Evolutionary conservation across 2,329 filamentous ascomycete species (phyloP).

Genomic region (Fusarium sp.): DNA sequence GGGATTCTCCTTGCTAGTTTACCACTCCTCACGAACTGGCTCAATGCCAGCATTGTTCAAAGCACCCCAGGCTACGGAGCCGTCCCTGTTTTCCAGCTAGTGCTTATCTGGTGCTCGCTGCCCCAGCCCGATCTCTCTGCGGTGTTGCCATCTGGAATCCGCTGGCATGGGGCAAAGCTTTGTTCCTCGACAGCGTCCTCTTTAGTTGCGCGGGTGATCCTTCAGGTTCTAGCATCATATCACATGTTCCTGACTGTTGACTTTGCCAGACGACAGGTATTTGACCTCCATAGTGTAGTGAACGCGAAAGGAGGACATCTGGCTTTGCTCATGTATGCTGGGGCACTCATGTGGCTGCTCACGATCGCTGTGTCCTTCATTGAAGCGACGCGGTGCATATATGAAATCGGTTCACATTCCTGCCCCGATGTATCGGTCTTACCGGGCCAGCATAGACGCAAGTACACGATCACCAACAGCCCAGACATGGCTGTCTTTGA

Average conservation of each 20-base stretch:
- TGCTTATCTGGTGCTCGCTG: conserved; percentile 15
- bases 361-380: not conserved
- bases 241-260: not conserved
- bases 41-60: not conserved
- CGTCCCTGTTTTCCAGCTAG: not conserved
- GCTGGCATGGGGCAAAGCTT: not conserved
- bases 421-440: not conserved
- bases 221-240: conserved; percentile 3
- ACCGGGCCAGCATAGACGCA: not conserved
- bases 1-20: not conserved
- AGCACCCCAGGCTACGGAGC: not conserved
- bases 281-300: not conserved
- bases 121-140: conserved; percentile 15
- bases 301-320: not conserved
- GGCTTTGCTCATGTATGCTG: conserved; percentile 13
- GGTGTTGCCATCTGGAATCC: not conserved
- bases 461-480: not conserved
- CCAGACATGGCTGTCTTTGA: not conserved
- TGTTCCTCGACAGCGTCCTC: not conserved
- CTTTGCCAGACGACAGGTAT: not conserved
- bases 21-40: not conserved
- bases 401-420: not conserved
- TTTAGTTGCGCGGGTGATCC: not conserved
- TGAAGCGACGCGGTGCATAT: not conserved
- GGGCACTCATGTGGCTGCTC: conserved; percentile 13